Percentiles rank a stretch among this genome's conserved stretches.
phyloP scores from a whole-genome alignment of 2,329 filamentous ascomycete species.

The Sarocladium oryzae region DNA sequence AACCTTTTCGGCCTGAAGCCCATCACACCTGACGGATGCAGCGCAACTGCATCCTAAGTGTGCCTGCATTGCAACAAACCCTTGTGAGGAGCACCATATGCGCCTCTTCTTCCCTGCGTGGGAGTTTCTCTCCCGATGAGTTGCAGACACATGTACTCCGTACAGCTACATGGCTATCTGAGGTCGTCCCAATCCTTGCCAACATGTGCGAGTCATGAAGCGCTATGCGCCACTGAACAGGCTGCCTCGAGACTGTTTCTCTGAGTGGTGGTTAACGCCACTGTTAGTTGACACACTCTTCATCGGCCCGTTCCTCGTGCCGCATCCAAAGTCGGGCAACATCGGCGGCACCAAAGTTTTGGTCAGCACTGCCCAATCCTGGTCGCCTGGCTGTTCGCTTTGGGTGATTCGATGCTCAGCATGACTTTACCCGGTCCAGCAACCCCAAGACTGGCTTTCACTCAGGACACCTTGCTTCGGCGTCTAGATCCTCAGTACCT shows the following conservation, averaged over 20 bases:
- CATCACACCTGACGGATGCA: not conserved
- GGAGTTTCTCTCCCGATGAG: not conserved
- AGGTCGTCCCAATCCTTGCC: no score
- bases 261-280: no score
- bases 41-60: not conserved
- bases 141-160: not conserved
- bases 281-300: not conserved
- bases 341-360: not conserved
- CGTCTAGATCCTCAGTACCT: no score
- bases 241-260: no score
- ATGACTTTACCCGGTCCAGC: not conserved
- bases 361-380: not conserved
- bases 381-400: not conserved
- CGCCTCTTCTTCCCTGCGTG: not conserved
- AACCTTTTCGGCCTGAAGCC: constrained; percentile 1
- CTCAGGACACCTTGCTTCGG: no score
- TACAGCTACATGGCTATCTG: not conserved
- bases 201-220: no score
- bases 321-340: not conserved
- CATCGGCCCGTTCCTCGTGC: not conserved
- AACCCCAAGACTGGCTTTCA: not conserved
- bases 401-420: not conserved
- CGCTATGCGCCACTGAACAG: no score
- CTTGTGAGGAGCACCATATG: not conserved
- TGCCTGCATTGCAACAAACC: not conserved